Conservation (phyloP, 2,329 filamentous ascomycete species). For the Colletotrichum neosansevieriae region DNA sequence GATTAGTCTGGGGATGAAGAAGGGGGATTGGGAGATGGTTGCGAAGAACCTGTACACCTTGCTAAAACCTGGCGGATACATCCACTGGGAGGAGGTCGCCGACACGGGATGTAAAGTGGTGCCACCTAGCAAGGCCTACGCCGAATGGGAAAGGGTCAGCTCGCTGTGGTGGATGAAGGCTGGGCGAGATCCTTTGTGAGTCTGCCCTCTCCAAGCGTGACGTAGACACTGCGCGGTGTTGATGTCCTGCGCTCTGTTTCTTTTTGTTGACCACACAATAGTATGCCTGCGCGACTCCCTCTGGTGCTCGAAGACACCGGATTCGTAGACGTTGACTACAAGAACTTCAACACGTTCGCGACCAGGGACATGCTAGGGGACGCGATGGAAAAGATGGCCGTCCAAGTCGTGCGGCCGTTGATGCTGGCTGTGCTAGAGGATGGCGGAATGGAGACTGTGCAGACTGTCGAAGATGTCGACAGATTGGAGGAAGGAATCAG, state of each 20-base stretch:
- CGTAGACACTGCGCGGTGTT: too few species aligned
- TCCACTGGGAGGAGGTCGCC: slow-evolving; percentile 40
- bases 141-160: slow-evolving; percentile 17
- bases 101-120: slow-evolving; percentile 13
- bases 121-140: slow-evolving; percentile 25
- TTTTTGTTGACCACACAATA: neutral
- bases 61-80: slow-evolving; percentile 36
- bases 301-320: neutral
- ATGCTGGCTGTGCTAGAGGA: neutral
- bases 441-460: slow-evolving; percentile 2
- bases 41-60: slow-evolving; percentile 31
- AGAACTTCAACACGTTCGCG: slow-evolving; percentile 16
- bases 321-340: slow-evolving; percentile 11
- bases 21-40: slow-evolving; percentile 35
- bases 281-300: slow-evolving; percentile 13
- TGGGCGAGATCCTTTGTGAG: neutral
- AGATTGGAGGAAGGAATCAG: slow-evolving; percentile 7
- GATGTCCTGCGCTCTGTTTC: too few species aligned
- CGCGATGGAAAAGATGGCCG: slow-evolving; percentile 10
- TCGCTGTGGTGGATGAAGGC: slow-evolving; percentile 1
- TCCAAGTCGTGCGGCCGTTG: slow-evolving; percentile 2
- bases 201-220: neutral
- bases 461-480: neutral
- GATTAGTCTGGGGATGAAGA: slow-evolving; percentile 32
- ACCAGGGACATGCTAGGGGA: slow-evolving; percentile 12